Evolutionary conservation across 1,284 basidiomycete genomes (phyloP), one percentile per base, ranked within the genome.

Genomic region (Waitea zeae): DNA sequence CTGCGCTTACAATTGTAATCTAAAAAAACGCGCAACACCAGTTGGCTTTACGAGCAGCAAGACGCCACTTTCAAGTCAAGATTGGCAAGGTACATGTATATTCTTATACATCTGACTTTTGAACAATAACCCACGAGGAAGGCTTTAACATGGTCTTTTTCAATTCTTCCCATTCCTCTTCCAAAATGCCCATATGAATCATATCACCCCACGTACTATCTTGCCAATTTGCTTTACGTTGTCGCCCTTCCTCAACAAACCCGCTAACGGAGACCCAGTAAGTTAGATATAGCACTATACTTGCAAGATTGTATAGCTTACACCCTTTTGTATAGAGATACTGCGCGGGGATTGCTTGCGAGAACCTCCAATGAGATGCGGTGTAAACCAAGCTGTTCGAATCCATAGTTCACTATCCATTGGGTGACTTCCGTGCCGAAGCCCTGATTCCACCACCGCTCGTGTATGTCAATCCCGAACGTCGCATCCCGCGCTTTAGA

Each of bases 371-470:
- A 41, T 29, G 47, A 47, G 33, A 59, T 26, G 20, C 56, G 44
- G 30, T 58, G 56, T 37, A 58, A 15, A n/a, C 40, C 43, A 26
- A 59, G 39, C 45, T 45, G 44, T 20, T 44, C 30, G 17, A 59
- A 59, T 31, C 47, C 42, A 37, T 56, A 43, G 4, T 55, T 54
- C 20, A 58, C 34, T 17, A 57, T 38, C 24, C 48, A 55, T 38
- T 37, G 30, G 34, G 47, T 46, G 34, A 38, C 49, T 34, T 59
- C 58, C 15, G 42, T 53, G 3, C 54, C 58, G 35, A 50, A 56
- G 1, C 57, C 58, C 11, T 44, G 42, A 6, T 44, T 40, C 52
- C 57, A 54, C n/a, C n/a, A n/a, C n/a, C n/a, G n/a, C n/a, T n/a
- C n/a, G n/a, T n/a, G n/a, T n/a, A n/a, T n/a, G n/a, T n/a, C n/a